Evolutionary conservation across 106 monocot species (phyloP).

Genomic region (Hemerocallis citrina): DNA sequence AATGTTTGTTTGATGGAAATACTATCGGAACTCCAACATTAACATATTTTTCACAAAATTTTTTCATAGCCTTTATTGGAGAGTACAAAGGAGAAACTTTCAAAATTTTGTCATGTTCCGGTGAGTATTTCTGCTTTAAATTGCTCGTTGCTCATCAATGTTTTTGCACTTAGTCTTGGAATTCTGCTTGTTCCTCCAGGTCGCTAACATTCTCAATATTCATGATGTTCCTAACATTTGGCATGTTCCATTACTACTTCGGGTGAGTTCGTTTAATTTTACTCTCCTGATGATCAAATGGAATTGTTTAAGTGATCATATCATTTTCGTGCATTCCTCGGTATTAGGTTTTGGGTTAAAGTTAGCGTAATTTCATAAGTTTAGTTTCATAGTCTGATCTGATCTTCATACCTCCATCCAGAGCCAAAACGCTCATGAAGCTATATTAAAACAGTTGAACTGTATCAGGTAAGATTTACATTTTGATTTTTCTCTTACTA

Average conservation of each 20-base stretch:
- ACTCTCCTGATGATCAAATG: conserved; percentile 1
- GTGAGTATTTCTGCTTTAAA: conserved; percentile 25
- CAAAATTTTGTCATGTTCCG: conserved; percentile 76
- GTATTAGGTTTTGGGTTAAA: not conserved
- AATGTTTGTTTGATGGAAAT: not conserved
- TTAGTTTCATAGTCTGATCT: conserved; percentile 14
- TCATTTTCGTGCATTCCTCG: not conserved
- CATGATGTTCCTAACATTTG: conserved; percentile 83
- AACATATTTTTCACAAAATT: conserved; percentile 2
- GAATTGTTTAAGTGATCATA: not conserved
- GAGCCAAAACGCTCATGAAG: conserved; percentile 74
- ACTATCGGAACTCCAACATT: not conserved
- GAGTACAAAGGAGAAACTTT: conserved; percentile 58
- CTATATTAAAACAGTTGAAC: conserved; percentile 61
- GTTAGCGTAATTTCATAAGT: not conserved
- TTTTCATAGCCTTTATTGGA: conserved; percentile 59
- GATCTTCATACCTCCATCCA: conserved; percentile 22
- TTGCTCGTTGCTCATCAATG: not conserved
- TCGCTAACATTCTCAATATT: conserved; percentile 67
- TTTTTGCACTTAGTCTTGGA: not conserved
- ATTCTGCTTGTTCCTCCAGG: conserved; percentile 18
- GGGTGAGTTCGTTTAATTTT: conserved; percentile 22
- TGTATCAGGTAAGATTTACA: conserved; percentile 37
- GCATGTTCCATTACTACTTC: conserved; percentile 65
- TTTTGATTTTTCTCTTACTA: not conserved